These are phyloP conservation scores for Crithidia mellificae DNA, from an alignment of 208 protist genomes.

Conservation along the genomic window DNA sequence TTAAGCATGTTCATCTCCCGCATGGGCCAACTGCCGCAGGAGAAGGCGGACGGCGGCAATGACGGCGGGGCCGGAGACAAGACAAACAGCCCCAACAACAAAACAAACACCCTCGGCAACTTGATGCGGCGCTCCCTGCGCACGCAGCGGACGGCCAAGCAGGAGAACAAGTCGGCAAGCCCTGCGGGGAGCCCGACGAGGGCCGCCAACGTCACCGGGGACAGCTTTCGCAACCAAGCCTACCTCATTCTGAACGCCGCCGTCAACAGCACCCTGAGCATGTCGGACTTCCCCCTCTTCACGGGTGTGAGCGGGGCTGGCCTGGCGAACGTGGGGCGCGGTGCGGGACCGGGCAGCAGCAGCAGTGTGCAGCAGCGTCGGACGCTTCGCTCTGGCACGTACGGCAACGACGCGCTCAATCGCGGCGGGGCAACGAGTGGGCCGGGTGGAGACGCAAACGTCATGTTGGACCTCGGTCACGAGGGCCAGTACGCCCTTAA, in stretches of 20 bases:
- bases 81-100: conserved; percentile 15
- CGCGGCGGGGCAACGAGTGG: not conserved
- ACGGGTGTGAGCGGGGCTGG: conserved; percentile 24
- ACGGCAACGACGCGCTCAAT: conserved; percentile 8
- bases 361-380: conserved; percentile 22
- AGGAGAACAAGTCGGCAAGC: not conserved
- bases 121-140: conserved; percentile 33
- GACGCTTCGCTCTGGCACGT: not conserved
- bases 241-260: conserved; percentile 64
- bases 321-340: conserved; percentile 4
- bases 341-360: conserved; percentile 6
- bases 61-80: conserved; percentile 11
- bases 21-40: conserved; percentile 40
- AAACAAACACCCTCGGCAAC: not conserved
- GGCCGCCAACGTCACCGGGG: conserved; percentile 17
- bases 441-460: conserved; percentile 16
- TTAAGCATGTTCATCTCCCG: conserved; percentile 47
- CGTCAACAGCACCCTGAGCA: conserved; percentile 47
- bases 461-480: conserved; percentile 52
- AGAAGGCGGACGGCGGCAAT: conserved; percentile 10
- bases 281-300: conserved; percentile 63
- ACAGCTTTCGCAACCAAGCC: conserved; percentile 56
- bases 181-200: conserved; percentile 1
- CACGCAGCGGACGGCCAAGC: conserved; percentile 9
- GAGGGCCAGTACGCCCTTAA: conserved; percentile 48